Evolutionary conservation across 306 rosid species (phyloP).

Genomic region (Carpinus fangiana): DNA sequence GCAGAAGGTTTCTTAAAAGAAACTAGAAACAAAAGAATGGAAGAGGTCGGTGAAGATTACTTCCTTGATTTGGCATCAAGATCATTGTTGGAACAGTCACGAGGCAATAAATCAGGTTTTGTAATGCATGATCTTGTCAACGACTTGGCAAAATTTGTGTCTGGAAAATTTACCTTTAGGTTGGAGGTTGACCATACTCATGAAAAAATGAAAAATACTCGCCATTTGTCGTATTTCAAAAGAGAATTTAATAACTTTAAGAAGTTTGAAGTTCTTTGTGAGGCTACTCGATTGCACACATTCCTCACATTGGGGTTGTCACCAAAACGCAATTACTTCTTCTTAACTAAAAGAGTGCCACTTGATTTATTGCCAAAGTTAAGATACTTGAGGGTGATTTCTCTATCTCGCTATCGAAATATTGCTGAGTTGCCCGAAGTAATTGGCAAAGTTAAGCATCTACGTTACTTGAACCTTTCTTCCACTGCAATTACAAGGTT

Average conservation of each 20-base stretch:
- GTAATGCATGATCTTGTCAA: constrained; percentile 18
- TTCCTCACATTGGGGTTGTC: not conserved
- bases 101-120: not conserved
- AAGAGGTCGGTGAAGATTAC: constrained; percentile 12
- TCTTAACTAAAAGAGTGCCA: no score
- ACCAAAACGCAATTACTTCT: no score
- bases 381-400: not conserved
- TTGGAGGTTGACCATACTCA: not conserved
- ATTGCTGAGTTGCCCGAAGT: no score
- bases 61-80: constrained; percentile 3
- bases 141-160: constrained; percentile 12
- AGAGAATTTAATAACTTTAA: accelerated
- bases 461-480: no score
- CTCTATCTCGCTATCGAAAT: no score
- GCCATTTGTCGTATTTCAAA: not conserved
- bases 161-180: no score
- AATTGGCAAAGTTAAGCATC: no score
- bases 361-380: no score
- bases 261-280: no score
- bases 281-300: not conserved
- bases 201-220: not conserved
- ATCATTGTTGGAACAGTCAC: constrained; percentile 14
- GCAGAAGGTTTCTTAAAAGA: constrained; percentile 17
- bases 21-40: not conserved
- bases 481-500: not conserved